These are phyloP conservation scores for Moniliella sp. DNA, from an alignment of 1,284 basidiomycete genomes.

Conservation along the genomic window DNA sequence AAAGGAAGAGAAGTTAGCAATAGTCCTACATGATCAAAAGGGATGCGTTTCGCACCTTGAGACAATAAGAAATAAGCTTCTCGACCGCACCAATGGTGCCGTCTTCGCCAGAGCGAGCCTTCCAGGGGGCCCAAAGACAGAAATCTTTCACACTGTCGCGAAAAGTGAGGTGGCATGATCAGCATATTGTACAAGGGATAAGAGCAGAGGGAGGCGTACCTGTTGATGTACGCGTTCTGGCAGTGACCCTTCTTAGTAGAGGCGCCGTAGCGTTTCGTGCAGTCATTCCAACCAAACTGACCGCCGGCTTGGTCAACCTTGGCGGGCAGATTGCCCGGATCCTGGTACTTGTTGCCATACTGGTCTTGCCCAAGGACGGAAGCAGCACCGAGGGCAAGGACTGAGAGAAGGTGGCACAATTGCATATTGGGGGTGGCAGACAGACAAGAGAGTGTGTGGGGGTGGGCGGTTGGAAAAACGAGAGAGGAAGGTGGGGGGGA, in stretches of 20 bases:
- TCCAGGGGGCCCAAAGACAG: slow-evolving; percentile 18
- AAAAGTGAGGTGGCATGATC: not conserved
- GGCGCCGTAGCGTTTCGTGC: slow-evolving; percentile 4
- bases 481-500: too few species aligned
- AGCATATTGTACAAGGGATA: not conserved
- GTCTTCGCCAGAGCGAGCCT: slow-evolving; percentile 10
- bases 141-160: slow-evolving; percentile 2
- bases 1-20: not conserved
- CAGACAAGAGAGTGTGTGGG: too few species aligned
- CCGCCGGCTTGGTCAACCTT: slow-evolving; percentile 13
- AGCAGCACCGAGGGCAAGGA: too few species aligned
- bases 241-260: not conserved
- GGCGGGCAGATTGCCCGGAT: slow-evolving; percentile 9
- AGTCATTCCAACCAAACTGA: slow-evolving; percentile 7
- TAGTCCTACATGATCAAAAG: not conserved
- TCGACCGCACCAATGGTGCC: too few species aligned
- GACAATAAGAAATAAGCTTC: slow-evolving; percentile 24
- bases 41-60: not conserved
- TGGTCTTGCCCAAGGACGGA: too few species aligned
- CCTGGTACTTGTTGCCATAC: too few species aligned
- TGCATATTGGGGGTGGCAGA: too few species aligned
- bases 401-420: too few species aligned
- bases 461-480: too few species aligned
- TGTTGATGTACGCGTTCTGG: slow-evolving; percentile 6
- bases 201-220: not conserved